Evolutionary conservation across 2,329 filamentous ascomycete genomes (phyloP), one percentile per base, ranked within the genome.

Genomic region (Curvularia spicifera): DNA sequence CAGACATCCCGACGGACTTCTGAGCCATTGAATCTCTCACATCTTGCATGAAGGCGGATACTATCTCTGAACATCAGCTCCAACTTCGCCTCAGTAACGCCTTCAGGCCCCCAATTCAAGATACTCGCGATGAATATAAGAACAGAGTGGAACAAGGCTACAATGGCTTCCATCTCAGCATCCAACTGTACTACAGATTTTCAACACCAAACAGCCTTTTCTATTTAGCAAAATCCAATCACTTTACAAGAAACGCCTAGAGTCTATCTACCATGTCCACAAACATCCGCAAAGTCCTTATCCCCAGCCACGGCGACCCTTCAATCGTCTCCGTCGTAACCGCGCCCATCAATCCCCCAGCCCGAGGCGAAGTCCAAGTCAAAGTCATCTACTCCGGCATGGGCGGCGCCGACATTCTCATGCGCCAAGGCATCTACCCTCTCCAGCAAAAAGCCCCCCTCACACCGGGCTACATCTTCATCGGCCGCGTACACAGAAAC

Each of bases 371-470:
- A 54, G 81, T 83, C 26, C 82, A 81, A 50, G 74, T 83, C 56
- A 77, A 78, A 49, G 78, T 82, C 57, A 66, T 81, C 53, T 82
- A 82, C 70, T 68, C 81, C 2, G 79, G 80, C 49, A 83, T 84
- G 71, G 75, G 76, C 1, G 82, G 82, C 35, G 69, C 76, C 57
- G 82, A 84, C 64, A 76, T 83, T 67, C 78, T 79, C 60, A 84
- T 84, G 82, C 79, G 82, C 22, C 69, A 77, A 20, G 82, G 82
- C 54, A 63, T 60, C n/a, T 84, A 84, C 60, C 81, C 81, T 1
- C 61, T 80, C 54, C 80, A 83, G 61, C 78, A 66, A 51, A 70
- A 73, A 10, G 78, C 81, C 0, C 82, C 82, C 2, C 66, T 84
- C 1, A 83, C 80, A 0, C 81, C 82, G 0, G 82, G 82, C 46